phyloP scores from a whole-genome alignment of 306 rosid species.

The Argentina anserina region DNA sequence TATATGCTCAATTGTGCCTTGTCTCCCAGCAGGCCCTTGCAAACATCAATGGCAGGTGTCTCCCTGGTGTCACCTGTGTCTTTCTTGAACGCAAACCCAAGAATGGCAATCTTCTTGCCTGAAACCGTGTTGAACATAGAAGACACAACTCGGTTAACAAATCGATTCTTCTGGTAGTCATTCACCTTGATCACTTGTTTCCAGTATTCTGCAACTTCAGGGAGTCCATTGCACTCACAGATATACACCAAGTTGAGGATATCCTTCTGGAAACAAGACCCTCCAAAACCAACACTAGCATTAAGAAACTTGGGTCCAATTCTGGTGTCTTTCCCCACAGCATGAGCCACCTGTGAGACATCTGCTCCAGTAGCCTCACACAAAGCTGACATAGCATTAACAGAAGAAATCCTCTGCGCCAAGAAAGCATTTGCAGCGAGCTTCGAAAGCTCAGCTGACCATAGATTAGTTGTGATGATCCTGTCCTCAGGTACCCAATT shows the following conservation, averaged over 20 bases:
- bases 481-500: conserved; percentile 75
- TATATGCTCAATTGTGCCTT: conserved; percentile 61
- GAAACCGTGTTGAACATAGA: conserved; percentile 88
- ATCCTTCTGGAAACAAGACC: conserved; percentile 84
- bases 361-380: conserved; percentile 90
- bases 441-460: conserved; percentile 87
- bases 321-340: conserved; percentile 64
- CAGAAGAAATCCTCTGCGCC: conserved; percentile 80
- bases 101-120: conserved; percentile 64
- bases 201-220: conserved; percentile 75
- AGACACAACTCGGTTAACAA: conserved; percentile 62
- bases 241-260: conserved; percentile 76
- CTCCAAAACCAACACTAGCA: conserved; percentile 92
- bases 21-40: conserved; percentile 73
- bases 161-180: conserved; percentile 75
- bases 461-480: conserved; percentile 63
- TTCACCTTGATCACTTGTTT: conserved; percentile 73
- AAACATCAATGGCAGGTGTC: conserved; percentile 80
- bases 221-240: conserved; percentile 74
- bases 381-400: conserved; percentile 78
- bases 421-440: conserved; percentile 79
- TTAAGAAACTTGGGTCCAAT: conserved; percentile 62
- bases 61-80: conserved; percentile 81
- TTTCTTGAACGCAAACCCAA: conserved; percentile 86
- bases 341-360: conserved; percentile 62